phyloP scores from a whole-genome alignment of 2,329 filamentous ascomycete genomes.

The Colletotrichum spinosum region DNA sequence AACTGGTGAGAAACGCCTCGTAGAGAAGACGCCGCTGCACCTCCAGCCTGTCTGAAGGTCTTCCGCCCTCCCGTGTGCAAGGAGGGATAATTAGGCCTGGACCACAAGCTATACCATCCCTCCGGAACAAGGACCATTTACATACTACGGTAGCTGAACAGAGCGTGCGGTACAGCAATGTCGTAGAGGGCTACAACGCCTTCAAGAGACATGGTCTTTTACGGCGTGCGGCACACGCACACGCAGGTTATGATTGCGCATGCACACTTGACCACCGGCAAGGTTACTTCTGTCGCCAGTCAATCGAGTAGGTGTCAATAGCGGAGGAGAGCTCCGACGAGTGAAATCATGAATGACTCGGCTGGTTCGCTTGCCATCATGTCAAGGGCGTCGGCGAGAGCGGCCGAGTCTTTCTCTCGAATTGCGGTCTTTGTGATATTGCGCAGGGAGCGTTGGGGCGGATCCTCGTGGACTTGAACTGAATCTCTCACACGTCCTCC shows the following conservation, averaged over 20 bases:
- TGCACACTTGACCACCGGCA: no score
- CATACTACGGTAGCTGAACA: conserved; percentile 8
- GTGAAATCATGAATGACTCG: neutral
- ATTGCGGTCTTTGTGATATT: conserved; percentile 11
- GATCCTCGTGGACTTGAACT: conserved; percentile 10
- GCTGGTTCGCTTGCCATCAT: conserved; percentile 1
- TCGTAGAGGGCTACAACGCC: conserved; percentile 28
- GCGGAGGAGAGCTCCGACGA: no score
- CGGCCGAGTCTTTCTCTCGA: conserved; percentile 15
- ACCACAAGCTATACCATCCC: conserved; percentile 28
- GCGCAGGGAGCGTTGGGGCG: conserved; percentile 15
- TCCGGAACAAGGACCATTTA: conserved; percentile 18
- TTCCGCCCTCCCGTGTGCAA: conserved; percentile 37
- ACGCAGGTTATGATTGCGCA: no score
- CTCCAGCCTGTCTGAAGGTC: conserved; percentile 30
- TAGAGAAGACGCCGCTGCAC: conserved; percentile 30
- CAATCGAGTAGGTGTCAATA: no score
- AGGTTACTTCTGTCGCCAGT: no score
- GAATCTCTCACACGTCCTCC: conserved; percentile 22
- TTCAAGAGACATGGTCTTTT: neutral
- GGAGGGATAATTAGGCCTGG: conserved; percentile 19
- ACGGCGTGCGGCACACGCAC: no score
- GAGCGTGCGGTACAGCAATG: conserved; percentile 5
- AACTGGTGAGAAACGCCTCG: conserved; percentile 21
- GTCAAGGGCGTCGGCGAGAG: conserved; percentile 17